Evolutionary conservation across 208 protist genomes (phyloP), one percentile per base, ranked within the genome.

Genomic region (Wallacemonas sp.): DNA sequence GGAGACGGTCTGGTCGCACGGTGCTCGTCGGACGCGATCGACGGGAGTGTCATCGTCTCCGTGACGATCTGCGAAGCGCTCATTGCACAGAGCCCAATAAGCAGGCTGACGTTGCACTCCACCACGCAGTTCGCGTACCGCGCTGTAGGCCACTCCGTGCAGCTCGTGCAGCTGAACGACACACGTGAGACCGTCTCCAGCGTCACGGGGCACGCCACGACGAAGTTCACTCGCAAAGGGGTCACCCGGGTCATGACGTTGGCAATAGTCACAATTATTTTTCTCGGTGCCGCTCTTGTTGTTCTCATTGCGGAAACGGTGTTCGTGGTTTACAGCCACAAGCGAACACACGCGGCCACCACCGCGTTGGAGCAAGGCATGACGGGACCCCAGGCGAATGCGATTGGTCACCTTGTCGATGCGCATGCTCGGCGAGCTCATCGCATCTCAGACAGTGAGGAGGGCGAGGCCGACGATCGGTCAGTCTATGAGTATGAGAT

Each of bases 401-500:
- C 30, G 6, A 27, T 58, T 17, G 51, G 51, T 6, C 51, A 31
- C 28, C 51, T 33, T 6, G 30, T 58, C 14, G 51, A 31, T 2
- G 30, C 51, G 22, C 51, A 31, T 24, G 51, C 30, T 15, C 30
- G 41, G 51, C 30, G 33, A 4, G 30, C 41, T 3, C 24, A n/a
- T 6, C 26, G 26, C 14, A n/a, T 39, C 9, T 14, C 51, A 5
- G 30, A 58, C 51, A 39, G n/a, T 19, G 51, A 24, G 2, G 51
- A 58, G 30, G 30, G n/a, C n/a, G n/a, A n/a, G n/a, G n/a, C n/a
- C 9, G 9, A 26, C 30, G 28, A 38, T 21, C 12, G 15, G 9
- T 31, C 51, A 24, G 30, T 58, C 12, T 58, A 42, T n/a, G 51
- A 58, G 30, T 58, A 58, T 31, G 51, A 58, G 30, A 11, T 2